Evolutionary conservation across 805 yeast genomes (phyloP), one percentile per base, ranked within the genome.

Genomic region (Yamadazyma scolyti): DNA sequence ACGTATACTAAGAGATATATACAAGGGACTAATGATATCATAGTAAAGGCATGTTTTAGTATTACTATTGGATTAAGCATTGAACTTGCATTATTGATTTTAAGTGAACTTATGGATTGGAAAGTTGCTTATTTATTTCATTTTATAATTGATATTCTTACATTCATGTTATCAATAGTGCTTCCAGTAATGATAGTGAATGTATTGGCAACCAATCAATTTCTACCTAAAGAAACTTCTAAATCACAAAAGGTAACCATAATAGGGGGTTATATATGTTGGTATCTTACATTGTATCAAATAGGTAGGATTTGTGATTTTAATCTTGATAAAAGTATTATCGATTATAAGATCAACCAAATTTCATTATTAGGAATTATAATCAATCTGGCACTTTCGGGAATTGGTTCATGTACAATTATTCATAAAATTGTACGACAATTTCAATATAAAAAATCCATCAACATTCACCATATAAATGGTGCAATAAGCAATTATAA

Each of bases 321-420:
- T 13, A 34, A 17, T 10, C 19, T 24, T 9, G 36, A 28, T 20
- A 27, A 14, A 36, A 43, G 11, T 5, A 28, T 33, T 19, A 10
- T 67, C n/a, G 65, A 66, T 27, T 50, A 53, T 12, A 68, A 72
- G 31, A 56, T 73, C 25, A 67, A 63, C 39, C 70, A 72, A 42
- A 44, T 74, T 18, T 60, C 70, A 3, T 47, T 73, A 25, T 54
- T 69, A 16, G 80, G 80, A 0, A 65, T 74, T 18, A 57, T 73
- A n/a, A 61, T 69, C 30, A 58, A 74, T 31, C 73, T 77, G 1
- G 40, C 69, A 1, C 50, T 74, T 12, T 71, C 75, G 8, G 79
- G 79, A 2, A 60, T 73, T 25, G 79, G 78, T 1, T 67, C 74
- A 5, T 51, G 68, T 9, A 62, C 74, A 24, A 69, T 75, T 1